Percentiles rank a stretch among this genome's conserved stretches.
phyloP scores from a whole-genome alignment of 2,329 filamentous ascomycete species.

The Oidium heveae region DNA sequence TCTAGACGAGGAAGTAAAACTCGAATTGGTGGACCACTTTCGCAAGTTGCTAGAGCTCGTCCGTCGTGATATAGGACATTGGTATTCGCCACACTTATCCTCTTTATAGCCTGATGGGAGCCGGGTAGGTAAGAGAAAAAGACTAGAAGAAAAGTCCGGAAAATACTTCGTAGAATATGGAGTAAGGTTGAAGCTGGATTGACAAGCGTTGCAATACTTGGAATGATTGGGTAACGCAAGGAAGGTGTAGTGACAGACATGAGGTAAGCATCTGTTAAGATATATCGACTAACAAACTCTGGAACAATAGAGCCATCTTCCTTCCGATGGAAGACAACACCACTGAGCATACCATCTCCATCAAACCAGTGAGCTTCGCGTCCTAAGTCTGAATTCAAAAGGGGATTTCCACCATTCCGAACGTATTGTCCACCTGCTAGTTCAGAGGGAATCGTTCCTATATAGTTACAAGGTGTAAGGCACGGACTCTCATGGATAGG shows the following conservation, averaged over 20 bases:
- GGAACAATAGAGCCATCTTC: slow-evolving; percentile 22
- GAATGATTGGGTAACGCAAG: slow-evolving; percentile 31
- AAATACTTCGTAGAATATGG: slow-evolving; percentile 22
- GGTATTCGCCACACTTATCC: slow-evolving; percentile 48
- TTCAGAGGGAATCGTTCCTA: slow-evolving; percentile 35
- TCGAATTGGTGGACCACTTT: slow-evolving; percentile 44
- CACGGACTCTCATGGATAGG: slow-evolving; percentile 30
- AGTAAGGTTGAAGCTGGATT: slow-evolving; percentile 28
- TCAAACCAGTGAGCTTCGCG: slow-evolving; percentile 51
- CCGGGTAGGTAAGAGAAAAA: slow-evolving; percentile 31
- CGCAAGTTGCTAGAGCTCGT: slow-evolving; percentile 41
- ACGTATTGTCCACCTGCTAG: slow-evolving; percentile 45
- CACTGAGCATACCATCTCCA: slow-evolving; percentile 49
- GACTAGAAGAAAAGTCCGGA: slow-evolving; percentile 31
- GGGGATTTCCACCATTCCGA: slow-evolving; percentile 44
- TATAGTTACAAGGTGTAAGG: slow-evolving; percentile 29
- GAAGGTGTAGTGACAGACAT: slow-evolving; percentile 22
- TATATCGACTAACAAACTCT: slow-evolving; percentile 43
- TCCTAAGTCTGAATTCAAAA: slow-evolving; percentile 31
- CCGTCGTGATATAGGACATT: slow-evolving; percentile 41
- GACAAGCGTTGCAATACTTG: slow-evolving; percentile 41
- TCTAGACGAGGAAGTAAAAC: slow-evolving; percentile 36
- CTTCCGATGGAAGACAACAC: slow-evolving; percentile 30
- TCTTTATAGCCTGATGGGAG: slow-evolving; percentile 30
- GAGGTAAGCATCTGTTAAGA: slow-evolving; percentile 40